Base-by-base conservation (phyloP, 768 basidiomycete genomes). In the Pleurotus tuoliensis region DNA sequence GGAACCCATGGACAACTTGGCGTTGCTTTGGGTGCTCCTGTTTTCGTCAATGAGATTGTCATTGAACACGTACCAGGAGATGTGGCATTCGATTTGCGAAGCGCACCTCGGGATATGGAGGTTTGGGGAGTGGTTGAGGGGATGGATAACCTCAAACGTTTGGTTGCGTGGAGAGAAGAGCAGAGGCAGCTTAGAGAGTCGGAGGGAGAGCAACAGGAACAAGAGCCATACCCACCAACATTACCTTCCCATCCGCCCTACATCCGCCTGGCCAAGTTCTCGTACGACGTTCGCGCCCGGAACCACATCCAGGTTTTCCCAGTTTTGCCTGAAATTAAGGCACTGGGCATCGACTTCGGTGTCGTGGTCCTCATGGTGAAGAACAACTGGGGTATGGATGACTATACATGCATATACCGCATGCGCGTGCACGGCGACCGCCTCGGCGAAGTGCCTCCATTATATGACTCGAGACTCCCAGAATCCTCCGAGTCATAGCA, bases 81-180 rank as follows among this genome's bases (percentile, higher is more conserved):
- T 60, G 76, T 94, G 41, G 89, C 93, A 4, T 83, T 84, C 65
- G 92, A 95, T 62, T 77, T 91, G 71, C 76, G 84, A 39, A 86
- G 85, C 40, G 92, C 93, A 1, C 96, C 96, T 43, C 76, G 82
- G 57, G 77, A 87, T 43, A 91, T 98, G 83, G 92, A 97, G 62
- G 82, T 96, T 4, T 96, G 94, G 94, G 94, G 86, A 0, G 69
- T 94, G 61, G 81, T 96, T 34, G 94, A 97, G 61, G 91, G 90
- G 8, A 58, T 65, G 50, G 88, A 90, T 49, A 91, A 94, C 61
- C 55, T 83, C 5, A 79, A 70, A 37, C 88, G 84, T 67, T 74
- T 90, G 25, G 65, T 64, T 24, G 78, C 72, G 53, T 91, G 86
- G 76, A 74, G 71, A 60, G 77, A 70, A 59, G 75, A 78, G 66